Evolutionary conservation across 805 yeast species (phyloP), one percentile per base, ranked within the genome.

Genomic region (Ogataea siamensis): DNA sequence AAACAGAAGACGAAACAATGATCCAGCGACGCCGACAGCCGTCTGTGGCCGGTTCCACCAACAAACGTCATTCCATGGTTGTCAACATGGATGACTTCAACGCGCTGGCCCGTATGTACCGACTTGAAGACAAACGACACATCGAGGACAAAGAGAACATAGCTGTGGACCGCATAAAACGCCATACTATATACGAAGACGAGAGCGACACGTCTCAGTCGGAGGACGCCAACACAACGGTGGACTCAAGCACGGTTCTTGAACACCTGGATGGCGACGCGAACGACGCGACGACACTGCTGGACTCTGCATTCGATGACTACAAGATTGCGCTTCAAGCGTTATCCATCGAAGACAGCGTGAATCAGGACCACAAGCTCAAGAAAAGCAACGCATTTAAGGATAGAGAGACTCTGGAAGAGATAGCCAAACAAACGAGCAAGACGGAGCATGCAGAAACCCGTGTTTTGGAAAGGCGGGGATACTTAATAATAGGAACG

Each of bases 231-330:
- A 40, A 52, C 34, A 24, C 40, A 12, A 42, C 57, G 7, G 15
- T 49, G 2, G 54, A 51, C 25, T 51, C 56, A 10, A 37, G 36
- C 14, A 37, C 43, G 9, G 43, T 49, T 11, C 26, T 49, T 27
- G 43, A 40, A 2, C 40, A 31, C 13, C 31, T 50, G 23, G 46
- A 51, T 13, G 17, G 34, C 9, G 53, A 49, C 7, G 15, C 43
- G 2, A 32, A 46, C 7, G 52, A 52, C 28, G 46, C 55, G 4
- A 37, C 50, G 10, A 44, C 43, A 23, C 33, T 54, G 9, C 33
- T 54, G 5, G 42, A 40, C 16, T 41, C 45, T 14, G 59, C 59
- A 5, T 54, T 53, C 32, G 53, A 52, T 25, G 55, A 54, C 28
- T 54, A 53, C 31, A 43, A 49, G 31, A 40, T 32, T 11, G 57